Conservation (phyloP, 2,329 filamentous ascomycete species). For the Ilyonectria destructans region DNA sequence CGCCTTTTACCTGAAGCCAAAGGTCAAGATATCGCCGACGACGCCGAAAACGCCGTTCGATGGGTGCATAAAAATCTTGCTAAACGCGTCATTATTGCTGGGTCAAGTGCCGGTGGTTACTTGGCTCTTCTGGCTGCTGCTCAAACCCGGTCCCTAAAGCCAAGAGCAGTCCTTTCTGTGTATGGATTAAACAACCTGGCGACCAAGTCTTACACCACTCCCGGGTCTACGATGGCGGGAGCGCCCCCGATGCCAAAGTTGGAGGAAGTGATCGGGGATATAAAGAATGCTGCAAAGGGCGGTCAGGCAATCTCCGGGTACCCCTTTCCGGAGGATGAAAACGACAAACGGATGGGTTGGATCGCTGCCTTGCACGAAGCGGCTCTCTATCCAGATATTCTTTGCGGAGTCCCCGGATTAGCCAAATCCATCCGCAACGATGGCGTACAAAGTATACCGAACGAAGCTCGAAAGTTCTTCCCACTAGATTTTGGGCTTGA, state of each 20-base stretch:
- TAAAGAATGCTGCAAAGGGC: neutral
- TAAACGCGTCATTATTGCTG: too few species aligned
- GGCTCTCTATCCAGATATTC: neutral
- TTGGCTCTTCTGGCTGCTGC: neutral
- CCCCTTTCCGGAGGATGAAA: neutral
- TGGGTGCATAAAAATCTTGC: too few species aligned
- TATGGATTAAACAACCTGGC: neutral
- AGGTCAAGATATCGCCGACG: too few species aligned
- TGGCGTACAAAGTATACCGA: neutral
- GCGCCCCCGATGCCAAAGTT: neutral
- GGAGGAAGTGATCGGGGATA: neutral
- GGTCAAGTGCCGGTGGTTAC: too few species aligned
- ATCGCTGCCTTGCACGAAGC: neutral
- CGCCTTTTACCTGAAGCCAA: too few species aligned
- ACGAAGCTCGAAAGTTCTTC: neutral
- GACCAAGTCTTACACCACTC: neutral
- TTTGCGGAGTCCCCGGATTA: neutral
- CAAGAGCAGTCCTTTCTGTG: neutral
- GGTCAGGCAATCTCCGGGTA: neutral
- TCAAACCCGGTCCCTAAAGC: neutral
- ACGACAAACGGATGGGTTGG: neutral
- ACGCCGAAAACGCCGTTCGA: too few species aligned
- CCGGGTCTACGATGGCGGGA: neutral
- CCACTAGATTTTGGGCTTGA: neutral
- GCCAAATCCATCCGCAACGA: neutral